Conservation (phyloP, 2,329 filamentous ascomycete genomes). For the Aspergillus vadensis region DNA sequence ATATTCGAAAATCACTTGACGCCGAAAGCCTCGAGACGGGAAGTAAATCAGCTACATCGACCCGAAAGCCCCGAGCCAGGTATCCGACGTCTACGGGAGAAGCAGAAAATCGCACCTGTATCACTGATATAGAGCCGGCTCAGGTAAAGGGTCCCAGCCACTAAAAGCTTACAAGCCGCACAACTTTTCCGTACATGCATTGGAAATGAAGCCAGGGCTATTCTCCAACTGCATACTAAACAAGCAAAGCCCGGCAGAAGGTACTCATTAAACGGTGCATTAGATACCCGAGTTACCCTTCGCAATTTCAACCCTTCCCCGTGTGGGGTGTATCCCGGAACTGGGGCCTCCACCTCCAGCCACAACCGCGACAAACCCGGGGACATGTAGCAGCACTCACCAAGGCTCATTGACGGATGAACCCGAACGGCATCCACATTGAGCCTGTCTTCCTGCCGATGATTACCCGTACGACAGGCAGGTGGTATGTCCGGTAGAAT, state of each 20-base stretch:
- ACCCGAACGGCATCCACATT: not conserved
- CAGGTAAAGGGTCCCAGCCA: not conserved
- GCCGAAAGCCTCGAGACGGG: not conserved
- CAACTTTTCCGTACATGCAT: not conserved
- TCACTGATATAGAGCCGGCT: not conserved
- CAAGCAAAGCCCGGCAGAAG: not conserved
- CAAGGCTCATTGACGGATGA: not conserved
- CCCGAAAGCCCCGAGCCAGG: not conserved
- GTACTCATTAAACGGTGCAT: no score
- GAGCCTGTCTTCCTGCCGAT: conserved; percentile 6
- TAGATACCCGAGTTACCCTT: not conserved
- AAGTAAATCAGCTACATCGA: not conserved
- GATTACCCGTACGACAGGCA: conserved; percentile 14
- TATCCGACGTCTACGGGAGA: not conserved
- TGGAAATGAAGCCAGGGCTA: not conserved
- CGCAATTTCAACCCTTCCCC: not conserved
- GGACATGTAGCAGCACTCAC: not conserved
- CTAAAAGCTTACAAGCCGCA: not conserved
- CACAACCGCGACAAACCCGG: not conserved
- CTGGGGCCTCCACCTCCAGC: not conserved
- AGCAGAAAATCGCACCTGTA: not conserved
- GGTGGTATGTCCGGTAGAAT: not conserved
- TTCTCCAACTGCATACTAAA: not conserved
- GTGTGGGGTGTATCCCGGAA: not conserved
- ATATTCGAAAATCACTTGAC: not conserved